A percentile compares a stretch with the other conserved stretches of the same genome.
These are phyloP conservation scores for Moesziomyces sp. DNA, from an alignment of 1,284 basidiomycete genomes.

Conservation along the genomic window DNA sequence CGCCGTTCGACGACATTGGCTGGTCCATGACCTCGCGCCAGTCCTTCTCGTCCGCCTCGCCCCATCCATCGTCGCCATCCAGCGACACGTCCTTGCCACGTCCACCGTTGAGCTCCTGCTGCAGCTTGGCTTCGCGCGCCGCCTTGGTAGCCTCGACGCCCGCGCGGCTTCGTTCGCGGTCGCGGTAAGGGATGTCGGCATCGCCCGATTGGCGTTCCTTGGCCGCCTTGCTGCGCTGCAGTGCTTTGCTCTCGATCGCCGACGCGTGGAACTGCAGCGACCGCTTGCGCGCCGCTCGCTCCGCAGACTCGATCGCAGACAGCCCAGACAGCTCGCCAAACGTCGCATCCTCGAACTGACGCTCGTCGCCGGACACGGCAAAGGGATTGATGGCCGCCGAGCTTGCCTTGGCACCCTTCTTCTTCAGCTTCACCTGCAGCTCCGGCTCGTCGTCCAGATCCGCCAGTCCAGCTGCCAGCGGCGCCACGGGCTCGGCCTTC, in stretches of 20 bases:
- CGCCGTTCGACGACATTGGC: constrained; percentile 8
- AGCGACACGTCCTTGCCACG: constrained; percentile 27
- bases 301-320: constrained; percentile 52
- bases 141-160: constrained; percentile 62
- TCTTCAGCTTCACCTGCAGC: constrained; percentile 44
- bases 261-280: constrained; percentile 64
- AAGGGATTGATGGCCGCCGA: constrained; percentile 31
- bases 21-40: constrained; percentile 62
- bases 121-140: constrained; percentile 45
- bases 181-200: constrained; percentile 66
- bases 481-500: constrained; percentile 30
- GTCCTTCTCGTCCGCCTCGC: constrained; percentile 61
- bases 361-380: constrained; percentile 17
- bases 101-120: constrained; percentile 28
- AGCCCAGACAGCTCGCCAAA: constrained; percentile 62
- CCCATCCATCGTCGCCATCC: constrained; percentile 57
- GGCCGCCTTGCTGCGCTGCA: constrained; percentile 43
- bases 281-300: constrained; percentile 56
- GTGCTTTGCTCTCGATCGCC: constrained; percentile 44
- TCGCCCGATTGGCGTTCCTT: constrained; percentile 60
- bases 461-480: constrained; percentile 46
- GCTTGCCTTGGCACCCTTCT: constrained; percentile 13
- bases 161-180: constrained; percentile 57
- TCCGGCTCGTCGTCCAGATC: constrained; percentile 42
- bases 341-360: constrained; percentile 39